Conservation (phyloP, 306 rosid genomes). For the Cucurbita moschata region DNA sequence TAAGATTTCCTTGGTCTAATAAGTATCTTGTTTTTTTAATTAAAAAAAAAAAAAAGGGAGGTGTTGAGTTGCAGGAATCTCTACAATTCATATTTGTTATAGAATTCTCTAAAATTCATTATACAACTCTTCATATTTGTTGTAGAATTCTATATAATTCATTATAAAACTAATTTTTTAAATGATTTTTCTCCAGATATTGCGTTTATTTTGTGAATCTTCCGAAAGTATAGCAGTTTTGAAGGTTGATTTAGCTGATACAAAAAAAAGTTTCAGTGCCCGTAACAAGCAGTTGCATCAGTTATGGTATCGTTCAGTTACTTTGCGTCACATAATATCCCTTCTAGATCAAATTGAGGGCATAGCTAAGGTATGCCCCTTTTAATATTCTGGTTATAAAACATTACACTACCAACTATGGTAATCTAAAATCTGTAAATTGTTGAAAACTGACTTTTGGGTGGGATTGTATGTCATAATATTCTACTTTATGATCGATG, state of each 20-base stretch:
- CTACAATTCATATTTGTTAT: neutral
- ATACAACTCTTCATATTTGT: neutral
- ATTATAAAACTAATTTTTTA: neutral
- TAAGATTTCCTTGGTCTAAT: neutral
- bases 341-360: constrained; percentile 98
- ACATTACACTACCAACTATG: neutral
- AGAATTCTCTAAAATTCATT: neutral
- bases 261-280: constrained; percentile 72
- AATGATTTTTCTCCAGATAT: constrained; percentile 43
- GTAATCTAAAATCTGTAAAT: neutral
- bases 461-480: neutral
- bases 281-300: constrained; percentile 97
- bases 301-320: constrained; percentile 97
- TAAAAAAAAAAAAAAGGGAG: too few relatives aligned
- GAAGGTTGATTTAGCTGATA: constrained; percentile 85
- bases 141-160: neutral
- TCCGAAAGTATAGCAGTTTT: constrained; percentile 59
- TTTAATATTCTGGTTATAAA: neutral
- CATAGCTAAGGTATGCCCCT: constrained; percentile 67
- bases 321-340: constrained; percentile 89
- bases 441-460: neutral
- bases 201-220: constrained; percentile 92
- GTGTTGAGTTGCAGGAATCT: neutral
- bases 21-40: neutral
- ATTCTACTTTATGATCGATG: neutral